Evolutionary conservation across 179 eudicot species (phyloP).

Genomic region (Amaranthus tricolor): DNA sequence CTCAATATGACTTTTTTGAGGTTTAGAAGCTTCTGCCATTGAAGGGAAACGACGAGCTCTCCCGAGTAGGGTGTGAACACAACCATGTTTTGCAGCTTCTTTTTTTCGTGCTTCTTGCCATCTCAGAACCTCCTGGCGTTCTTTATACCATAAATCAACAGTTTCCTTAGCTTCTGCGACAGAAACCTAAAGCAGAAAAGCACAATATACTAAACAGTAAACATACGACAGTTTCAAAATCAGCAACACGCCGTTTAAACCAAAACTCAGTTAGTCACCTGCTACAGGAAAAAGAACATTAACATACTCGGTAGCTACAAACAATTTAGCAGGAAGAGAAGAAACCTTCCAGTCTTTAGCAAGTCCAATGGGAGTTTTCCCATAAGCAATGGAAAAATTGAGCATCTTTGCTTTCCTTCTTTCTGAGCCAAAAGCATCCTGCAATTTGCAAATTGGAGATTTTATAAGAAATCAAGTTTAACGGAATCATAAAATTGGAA

Average conservation of each 20-base stretch:
- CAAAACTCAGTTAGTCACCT: background rate
- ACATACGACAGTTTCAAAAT: background rate
- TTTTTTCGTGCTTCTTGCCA: conserved; percentile 78
- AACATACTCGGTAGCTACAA: background rate
- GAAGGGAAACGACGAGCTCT: conserved; percentile 86
- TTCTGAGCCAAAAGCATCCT: conserved; percentile 96
- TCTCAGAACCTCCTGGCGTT: conserved; percentile 68
- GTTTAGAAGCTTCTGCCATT: conserved; percentile 33
- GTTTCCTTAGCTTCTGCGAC: conserved; percentile 84
- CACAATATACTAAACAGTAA: background rate
- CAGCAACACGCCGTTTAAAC: background rate
- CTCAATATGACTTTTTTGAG: conserved; percentile 73
- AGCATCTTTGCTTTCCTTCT: conserved; percentile 99
- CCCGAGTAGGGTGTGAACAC: conserved; percentile 82
- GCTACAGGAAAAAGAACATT: background rate
- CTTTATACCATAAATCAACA: conserved; percentile 86
- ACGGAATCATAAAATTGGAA: background rate
- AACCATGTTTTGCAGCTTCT: conserved; percentile 50
- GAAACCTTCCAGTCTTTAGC: conserved; percentile 96
- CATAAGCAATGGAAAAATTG: conserved; percentile 96
- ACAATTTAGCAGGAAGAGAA: background rate
- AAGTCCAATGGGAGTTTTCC: conserved; percentile 85
- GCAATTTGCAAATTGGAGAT: conserved; percentile 14
- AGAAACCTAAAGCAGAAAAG: conserved; percentile 59
- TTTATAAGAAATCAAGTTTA: background rate